Conservation (phyloP, 306 rosid species). For the Comarum palustre region DNA sequence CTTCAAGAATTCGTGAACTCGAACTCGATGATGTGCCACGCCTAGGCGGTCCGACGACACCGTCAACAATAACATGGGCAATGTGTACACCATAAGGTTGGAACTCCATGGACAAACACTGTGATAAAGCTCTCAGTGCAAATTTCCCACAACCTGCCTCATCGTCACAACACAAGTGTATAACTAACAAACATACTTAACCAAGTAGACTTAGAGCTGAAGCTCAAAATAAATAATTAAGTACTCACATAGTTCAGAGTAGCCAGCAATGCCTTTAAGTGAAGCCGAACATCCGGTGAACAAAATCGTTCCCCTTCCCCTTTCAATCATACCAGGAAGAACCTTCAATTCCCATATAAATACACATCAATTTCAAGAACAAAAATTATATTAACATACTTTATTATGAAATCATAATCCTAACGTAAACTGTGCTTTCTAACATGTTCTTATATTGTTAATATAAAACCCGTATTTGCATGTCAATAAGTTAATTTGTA, state of each 20-base stretch:
- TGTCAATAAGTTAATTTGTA: constrained; percentile 1
- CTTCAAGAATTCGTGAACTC: constrained; percentile 27
- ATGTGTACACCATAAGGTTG: constrained; percentile 86
- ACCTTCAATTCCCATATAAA: constrained; percentile 41
- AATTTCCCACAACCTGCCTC: constrained; percentile 90
- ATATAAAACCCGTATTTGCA: not conserved
- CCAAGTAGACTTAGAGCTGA: not conserved
- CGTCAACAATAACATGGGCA: constrained; percentile 89
- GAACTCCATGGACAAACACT: constrained; percentile 82
- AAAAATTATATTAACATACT: not conserved
- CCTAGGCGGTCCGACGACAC: constrained; percentile 65
- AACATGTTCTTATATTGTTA: not conserved
- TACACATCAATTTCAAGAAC: not conserved
- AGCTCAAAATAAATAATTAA: not conserved
- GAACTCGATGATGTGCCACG: constrained; percentile 22
- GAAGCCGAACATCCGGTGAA: constrained; percentile 92
- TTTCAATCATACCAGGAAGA: constrained; percentile 85
- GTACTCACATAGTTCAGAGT: constrained; percentile 61
- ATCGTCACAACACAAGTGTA: not conserved
- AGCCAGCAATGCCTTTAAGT: constrained; percentile 71
- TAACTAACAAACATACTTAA: not conserved
- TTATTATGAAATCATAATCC: too few relatives aligned
- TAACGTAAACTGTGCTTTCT: too few relatives aligned
- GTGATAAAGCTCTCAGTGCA: constrained; percentile 83
- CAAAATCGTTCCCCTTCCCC: constrained; percentile 87